A percentile compares a stretch with the other conserved stretches of the same genome.
phyloP scores from a whole-genome alignment of 371 early-diverging fungal species.

The Homolaphlyctis polyrhiza region DNA sequence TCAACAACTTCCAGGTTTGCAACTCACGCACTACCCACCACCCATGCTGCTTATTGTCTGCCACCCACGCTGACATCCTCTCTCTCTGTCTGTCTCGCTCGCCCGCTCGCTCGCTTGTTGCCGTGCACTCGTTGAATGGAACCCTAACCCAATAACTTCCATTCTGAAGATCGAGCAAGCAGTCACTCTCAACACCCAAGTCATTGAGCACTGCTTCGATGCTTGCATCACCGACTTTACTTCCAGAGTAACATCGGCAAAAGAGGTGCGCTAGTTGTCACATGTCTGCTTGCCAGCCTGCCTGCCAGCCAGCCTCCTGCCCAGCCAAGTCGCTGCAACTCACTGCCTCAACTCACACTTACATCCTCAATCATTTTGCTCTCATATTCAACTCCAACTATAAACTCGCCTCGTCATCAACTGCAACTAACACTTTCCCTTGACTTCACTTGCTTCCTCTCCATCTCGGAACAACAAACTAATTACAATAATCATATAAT shows the following conservation, averaged over 20 bases:
- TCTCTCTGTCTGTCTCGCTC: neutral
- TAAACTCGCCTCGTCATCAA: no score
- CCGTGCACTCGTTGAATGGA: neutral
- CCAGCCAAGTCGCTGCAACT: no score
- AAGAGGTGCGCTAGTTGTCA: neutral
- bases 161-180: neutral
- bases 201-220: slow-evolving; percentile 6
- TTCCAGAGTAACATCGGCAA: neutral
- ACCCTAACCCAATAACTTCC: neutral
- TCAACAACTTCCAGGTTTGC: neutral
- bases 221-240: slow-evolving; percentile 4
- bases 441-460: no score
- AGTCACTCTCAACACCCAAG: neutral
- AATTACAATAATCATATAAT: no score
- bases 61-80: neutral
- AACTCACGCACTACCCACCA: no score
- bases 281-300: neutral
- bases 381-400: no score
- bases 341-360: no score
- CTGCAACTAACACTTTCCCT: no score
- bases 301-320: neutral
- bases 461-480: no score
- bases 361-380: no score
- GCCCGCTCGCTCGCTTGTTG: neutral
- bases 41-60: no score